These are phyloP conservation scores for Pyronema omphalodes DNA, from an alignment of 495 filamentous ascomycete genomes.

Conservation along the genomic window DNA sequence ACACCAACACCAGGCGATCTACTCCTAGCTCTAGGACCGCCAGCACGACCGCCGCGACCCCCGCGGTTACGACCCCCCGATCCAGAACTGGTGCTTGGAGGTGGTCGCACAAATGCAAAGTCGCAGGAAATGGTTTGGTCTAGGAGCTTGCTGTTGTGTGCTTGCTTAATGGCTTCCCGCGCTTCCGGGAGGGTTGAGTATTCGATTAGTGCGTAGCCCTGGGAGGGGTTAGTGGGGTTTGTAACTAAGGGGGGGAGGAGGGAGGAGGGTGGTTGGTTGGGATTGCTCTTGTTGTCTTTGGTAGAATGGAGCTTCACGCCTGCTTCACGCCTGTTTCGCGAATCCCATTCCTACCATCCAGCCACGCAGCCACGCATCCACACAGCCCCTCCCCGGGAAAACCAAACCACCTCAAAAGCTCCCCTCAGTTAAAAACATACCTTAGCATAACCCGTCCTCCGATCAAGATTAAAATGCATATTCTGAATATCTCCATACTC, in stretches of 20 bases:
- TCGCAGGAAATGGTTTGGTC: conserved; percentile 86
- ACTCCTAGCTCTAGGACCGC: not conserved
- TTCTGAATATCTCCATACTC: conserved; percentile 98
- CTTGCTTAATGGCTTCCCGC: conserved; percentile 23
- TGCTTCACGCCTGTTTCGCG: too few relatives aligned
- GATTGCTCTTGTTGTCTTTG: too few relatives aligned
- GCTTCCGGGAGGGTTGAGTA: conserved; percentile 28
- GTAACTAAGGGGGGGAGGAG: too few relatives aligned
- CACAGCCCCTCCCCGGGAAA: too few relatives aligned
- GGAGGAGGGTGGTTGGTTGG: too few relatives aligned
- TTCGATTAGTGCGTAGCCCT: conserved; percentile 19
- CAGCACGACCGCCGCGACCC: not conserved
- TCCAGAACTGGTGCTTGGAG: conserved; percentile 40
- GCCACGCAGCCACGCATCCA: too few relatives aligned
- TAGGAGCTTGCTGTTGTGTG: conserved; percentile 51
- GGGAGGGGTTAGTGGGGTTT: not conserved
- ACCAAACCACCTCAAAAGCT: not conserved
- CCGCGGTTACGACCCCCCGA: conserved; percentile 25
- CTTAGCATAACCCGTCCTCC: conserved; percentile 95
- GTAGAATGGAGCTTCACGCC: too few relatives aligned
- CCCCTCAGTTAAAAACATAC: conserved; percentile 36
- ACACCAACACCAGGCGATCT: not conserved
- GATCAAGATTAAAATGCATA: conserved; percentile 81
- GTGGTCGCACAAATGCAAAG: conserved; percentile 92
- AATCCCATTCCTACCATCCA: conserved; percentile 1